Evolutionary conservation across 345 rosid species (phyloP), one percentile per base, ranked within the genome.

Genomic region (Aquilaria malaccensis): DNA sequence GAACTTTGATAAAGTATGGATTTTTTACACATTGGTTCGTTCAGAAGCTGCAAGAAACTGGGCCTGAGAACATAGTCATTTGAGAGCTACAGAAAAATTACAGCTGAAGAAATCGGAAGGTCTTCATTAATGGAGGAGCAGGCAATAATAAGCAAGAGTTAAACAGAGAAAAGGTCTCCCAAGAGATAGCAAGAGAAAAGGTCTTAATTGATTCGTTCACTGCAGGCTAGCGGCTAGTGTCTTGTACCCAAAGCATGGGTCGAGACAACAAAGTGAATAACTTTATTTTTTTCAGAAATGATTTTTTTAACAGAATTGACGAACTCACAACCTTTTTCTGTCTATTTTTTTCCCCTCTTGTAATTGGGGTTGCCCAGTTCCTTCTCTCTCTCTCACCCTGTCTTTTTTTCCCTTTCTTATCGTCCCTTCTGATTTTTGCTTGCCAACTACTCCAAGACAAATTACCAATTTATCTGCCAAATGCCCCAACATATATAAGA

Each of bases 81-180:
- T 15, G 55, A 49, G 30, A 3, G 33, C 50, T 67, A 55, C 61
- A 11, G 58, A 59, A 45, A 11, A 50, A 51, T 31, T 37, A n/a
- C 13, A 31, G 33, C 7, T 5, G 67, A 33, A 15, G 59, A 22
- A 31, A 52, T 15, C 2, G 46, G 47, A 37, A 48, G 52, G 55
- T 50, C 4, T 9, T 22, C 52, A 41, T 53, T 52, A 72, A 71
- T 67, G 81, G 77, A 53, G 69, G 60, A 50, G 74, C 79, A 73
- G 76, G 81, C 74, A 71, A 73, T 22, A 68, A 55, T 49, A 49
- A n/a, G 13, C 10, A 11, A 49, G n/a, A 49, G 52, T 7, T n/a
- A 1, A 49, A 49, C 13, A 49, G n/a, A 49, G 15, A 49, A 49
- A 49, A 11, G 15, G 15, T 11, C 15, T 49, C 12, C 22, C 22